A percentile compares a stretch with the other conserved stretches of the same genome.
Conservation (phyloP, 2,329 filamentous ascomycete genomes). For the Pestalotiopsis sp. region DNA sequence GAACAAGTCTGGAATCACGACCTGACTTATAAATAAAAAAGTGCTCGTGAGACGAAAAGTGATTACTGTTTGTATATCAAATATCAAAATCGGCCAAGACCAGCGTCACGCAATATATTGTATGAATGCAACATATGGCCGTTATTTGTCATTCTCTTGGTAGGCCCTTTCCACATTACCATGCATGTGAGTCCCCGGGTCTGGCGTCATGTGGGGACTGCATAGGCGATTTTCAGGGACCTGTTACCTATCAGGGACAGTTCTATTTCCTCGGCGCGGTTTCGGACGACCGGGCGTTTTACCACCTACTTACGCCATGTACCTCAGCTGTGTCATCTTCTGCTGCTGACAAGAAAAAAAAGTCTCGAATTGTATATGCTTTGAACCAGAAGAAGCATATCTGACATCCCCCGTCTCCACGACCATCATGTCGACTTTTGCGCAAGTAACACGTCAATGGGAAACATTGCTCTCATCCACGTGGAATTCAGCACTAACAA, state of each 20-base stretch:
- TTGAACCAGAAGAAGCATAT: neutral
- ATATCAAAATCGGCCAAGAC: constrained; percentile 9
- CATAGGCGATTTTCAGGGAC: neutral
- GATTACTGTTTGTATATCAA: constrained; percentile 4
- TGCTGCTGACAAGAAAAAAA: neutral
- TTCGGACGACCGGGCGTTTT: neutral
- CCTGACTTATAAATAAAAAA: no score
- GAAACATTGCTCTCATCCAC: neutral
- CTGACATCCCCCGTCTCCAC: neutral
- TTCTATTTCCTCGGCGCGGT: neutral
- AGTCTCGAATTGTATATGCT: neutral
- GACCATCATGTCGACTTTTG: constrained; percentile 26
- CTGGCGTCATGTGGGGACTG: neutral
- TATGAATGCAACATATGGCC: neutral
- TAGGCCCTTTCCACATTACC: neutral
- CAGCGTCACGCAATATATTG: constrained; percentile 5
- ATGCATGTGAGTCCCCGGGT: neutral
- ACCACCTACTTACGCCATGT: neutral
- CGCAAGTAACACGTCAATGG: constrained; percentile 18
- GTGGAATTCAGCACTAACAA: constrained; percentile 18
- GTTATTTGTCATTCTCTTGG: neutral
- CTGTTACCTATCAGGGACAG: neutral
- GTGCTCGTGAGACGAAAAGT: neutral
- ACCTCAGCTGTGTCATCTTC: neutral
- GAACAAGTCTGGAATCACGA: no score